phyloP scores from a whole-genome alignment of 208 protist species.

The Borovskyia barvae region DNA sequence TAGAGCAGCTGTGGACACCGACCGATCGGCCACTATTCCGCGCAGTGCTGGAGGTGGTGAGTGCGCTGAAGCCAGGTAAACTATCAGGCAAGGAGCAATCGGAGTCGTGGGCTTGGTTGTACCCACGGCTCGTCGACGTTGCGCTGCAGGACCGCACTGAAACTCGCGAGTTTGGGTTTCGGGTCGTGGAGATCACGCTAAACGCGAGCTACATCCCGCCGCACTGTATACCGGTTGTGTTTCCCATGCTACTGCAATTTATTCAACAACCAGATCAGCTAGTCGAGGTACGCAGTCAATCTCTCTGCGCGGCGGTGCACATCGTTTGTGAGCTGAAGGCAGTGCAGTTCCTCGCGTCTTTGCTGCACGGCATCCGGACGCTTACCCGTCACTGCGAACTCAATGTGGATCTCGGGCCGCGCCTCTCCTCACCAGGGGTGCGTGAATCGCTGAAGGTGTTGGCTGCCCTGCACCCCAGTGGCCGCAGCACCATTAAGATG shows the following conservation, averaged over 20 bases:
- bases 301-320: slow-evolving; percentile 80
- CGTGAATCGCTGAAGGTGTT: slow-evolving; percentile 79
- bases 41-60: slow-evolving; percentile 82
- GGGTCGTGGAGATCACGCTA: slow-evolving; percentile 84
- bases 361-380: slow-evolving; percentile 80
- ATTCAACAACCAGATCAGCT: slow-evolving; percentile 85
- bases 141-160: slow-evolving; percentile 85
- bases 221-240: slow-evolving; percentile 86
- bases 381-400: slow-evolving; percentile 85
- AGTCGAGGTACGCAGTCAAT: slow-evolving; percentile 79
- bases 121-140: slow-evolving; percentile 87
- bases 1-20: slow-evolving; percentile 87
- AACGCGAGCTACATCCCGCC: slow-evolving; percentile 87
- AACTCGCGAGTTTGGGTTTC: slow-evolving; percentile 84
- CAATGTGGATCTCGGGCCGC: slow-evolving; percentile 74
- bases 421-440: slow-evolving; percentile 73
- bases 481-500: slow-evolving; percentile 57
- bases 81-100: slow-evolving; percentile 89
- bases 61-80: slow-evolving; percentile 86
- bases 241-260: slow-evolving; percentile 85
- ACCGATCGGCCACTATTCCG: slow-evolving; percentile 82
- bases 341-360: slow-evolving; percentile 76
- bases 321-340: slow-evolving; percentile 89
- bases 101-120: slow-evolving; percentile 90
- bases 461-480: slow-evolving; percentile 64